Evolutionary conservation across 345 rosid genomes (phyloP), one percentile per base, ranked within the genome.

Genomic region (Orychophragmus violaceus): DNA sequence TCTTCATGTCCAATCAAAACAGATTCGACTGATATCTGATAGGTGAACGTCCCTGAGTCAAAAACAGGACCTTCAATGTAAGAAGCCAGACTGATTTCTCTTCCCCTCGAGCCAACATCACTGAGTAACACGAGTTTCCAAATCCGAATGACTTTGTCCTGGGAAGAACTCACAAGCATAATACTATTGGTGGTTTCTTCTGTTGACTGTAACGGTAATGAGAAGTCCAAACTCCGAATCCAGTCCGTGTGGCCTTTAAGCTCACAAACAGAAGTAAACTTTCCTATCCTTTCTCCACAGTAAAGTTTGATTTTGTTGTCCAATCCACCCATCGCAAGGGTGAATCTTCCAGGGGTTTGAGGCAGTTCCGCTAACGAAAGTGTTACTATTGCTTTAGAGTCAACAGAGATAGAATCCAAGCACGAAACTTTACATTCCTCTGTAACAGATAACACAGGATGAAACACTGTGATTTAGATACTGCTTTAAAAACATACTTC

Each of bases 1-100:
- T 90, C 99, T 76, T 94, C 99, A 68, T 94, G 99, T 69, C 96
- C 97, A 68, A 88, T 83, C 24, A 90, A 77, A 78, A 94, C 95
- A 75, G 97, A 90, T 68, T 94, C 99, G 27, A 90, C 77, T 27
- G 99, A 94, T 62, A 94, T 76, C 76, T 90, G 97, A 82, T 90
- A 90, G 51, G 95, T 82, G 51, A 62, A 77, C 2, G 78, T 77
- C 45, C 97, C 96, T 42, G 82, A 79, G 42, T 82, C 71, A 25
- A 88, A 66, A 62, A 84, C 76, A 0, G 99, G 99, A 54, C 99
- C 99, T 74, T 94, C 86, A 45, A 90, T 94, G 68, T 88, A 94
- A 59, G 96, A 87, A 30, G 92, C 83, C 71, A 94, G 76, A 68
- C 84, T 83, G 70, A 84, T 84, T 70, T 81, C 82, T 74, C 80